A percentile compares a stretch with the other conserved stretches of the same genome.
These are phyloP conservation scores for Phalaenopsis equestris DNA, from an alignment of 106 monocot genomes.

Conservation along the genomic window DNA sequence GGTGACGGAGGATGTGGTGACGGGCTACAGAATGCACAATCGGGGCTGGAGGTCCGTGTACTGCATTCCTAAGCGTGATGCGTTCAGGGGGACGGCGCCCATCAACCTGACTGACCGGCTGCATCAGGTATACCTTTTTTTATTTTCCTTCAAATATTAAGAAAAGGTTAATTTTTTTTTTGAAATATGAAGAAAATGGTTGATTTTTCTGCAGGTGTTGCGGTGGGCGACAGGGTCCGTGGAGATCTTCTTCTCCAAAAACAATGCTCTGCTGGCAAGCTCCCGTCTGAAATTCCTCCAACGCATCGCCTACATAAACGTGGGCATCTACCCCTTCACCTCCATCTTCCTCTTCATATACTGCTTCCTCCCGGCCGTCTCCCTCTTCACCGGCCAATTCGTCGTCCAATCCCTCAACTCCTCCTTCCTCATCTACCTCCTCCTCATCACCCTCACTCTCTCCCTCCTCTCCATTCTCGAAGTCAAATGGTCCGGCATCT, in stretches of 20 bases:
- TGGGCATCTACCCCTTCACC: slow-evolving; percentile 92
- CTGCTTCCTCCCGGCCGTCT: slow-evolving; percentile 84
- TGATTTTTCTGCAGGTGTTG: slow-evolving; percentile 17
- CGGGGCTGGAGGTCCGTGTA: slow-evolving; percentile 77
- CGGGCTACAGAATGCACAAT: slow-evolving; percentile 92
- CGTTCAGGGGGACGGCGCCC: slow-evolving; percentile 78
- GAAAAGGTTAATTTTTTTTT: too few species aligned
- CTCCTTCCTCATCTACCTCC: slow-evolving; percentile 77
- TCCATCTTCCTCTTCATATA: slow-evolving; percentile 80
- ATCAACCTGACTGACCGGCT: slow-evolving; percentile 90
- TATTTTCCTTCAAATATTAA: too few species aligned
- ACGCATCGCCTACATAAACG: slow-evolving; percentile 81
- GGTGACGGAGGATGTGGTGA: slow-evolving; percentile 92
- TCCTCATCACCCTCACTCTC: slow-evolving; percentile 67
- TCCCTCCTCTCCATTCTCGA: slow-evolving; percentile 66
- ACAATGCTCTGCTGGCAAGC: slow-evolving; percentile 66
- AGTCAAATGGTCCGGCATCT: slow-evolving; percentile 86
- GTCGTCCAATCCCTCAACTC: slow-evolving; percentile 59
- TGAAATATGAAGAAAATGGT: neutral
- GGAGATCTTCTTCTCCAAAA: slow-evolving; percentile 84
- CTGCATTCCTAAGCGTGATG: slow-evolving; percentile 77
- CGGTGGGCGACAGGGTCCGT: slow-evolving; percentile 93
- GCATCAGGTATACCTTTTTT: slow-evolving; percentile 28
- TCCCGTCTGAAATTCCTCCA: slow-evolving; percentile 72
- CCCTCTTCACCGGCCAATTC: slow-evolving; percentile 81